A percentile compares a stretch with the other conserved stretches of the same genome.
phyloP scores from a whole-genome alignment of 2,329 filamentous ascomycete species.

The Aspergillus amoenus region DNA sequence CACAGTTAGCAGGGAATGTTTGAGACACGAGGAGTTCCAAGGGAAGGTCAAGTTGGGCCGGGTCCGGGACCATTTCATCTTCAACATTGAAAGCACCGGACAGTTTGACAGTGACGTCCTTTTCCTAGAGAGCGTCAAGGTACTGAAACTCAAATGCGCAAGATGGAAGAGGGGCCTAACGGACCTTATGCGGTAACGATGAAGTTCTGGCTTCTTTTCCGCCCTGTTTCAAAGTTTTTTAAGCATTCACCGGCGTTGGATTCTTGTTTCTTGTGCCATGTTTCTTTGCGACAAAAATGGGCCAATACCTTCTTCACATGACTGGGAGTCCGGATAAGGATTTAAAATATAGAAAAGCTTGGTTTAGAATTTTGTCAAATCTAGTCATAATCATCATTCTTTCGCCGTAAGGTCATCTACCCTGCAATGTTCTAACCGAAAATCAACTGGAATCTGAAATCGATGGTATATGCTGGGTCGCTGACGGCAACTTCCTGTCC shows the following conservation, averaged over 20 bases:
- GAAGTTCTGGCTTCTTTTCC: slow-evolving; percentile 2
- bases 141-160: slow-evolving; percentile 79
- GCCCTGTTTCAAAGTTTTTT: slow-evolving; percentile 20
- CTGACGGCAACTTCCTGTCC: slow-evolving; percentile 91
- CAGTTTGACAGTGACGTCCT: slow-evolving; percentile 93
- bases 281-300: slow-evolving; percentile 32
- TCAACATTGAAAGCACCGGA: slow-evolving; percentile 88
- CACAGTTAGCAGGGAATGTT: slow-evolving; percentile 88
- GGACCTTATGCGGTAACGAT: slow-evolving; percentile 39
- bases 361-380: slow-evolving; percentile 22
- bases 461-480: slow-evolving; percentile 81
- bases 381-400: slow-evolving; percentile 16
- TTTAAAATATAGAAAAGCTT: slow-evolving; percentile 30
- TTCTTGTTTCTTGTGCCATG: slow-evolving; percentile 30
- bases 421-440: slow-evolving; percentile 35
- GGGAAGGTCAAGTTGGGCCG: slow-evolving; percentile 93
- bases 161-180: slow-evolving; percentile 46
- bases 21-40: slow-evolving; percentile 90
- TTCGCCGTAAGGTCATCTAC: slow-evolving; percentile 15
- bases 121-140: slow-evolving; percentile 83
- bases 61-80: slow-evolving; percentile 94
- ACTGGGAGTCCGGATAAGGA: slow-evolving; percentile 33
- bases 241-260: slow-evolving; percentile 44
- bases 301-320: slow-evolving; percentile 31
- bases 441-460: slow-evolving; percentile 61